Conservation (phyloP, 768 basidiomycete species). For the Amanita pallidorosea region DNA sequence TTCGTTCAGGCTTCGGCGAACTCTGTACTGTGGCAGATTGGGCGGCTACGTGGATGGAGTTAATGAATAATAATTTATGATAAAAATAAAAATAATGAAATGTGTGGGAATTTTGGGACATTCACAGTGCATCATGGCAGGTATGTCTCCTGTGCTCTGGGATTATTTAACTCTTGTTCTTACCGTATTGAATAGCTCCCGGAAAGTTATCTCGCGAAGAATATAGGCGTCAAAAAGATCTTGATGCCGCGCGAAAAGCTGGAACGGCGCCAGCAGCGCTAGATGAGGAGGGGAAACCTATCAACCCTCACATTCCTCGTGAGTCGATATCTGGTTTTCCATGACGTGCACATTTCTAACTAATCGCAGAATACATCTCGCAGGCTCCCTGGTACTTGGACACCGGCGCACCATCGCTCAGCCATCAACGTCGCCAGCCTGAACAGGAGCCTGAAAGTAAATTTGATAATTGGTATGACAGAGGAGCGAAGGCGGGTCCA, state of each 20-base stretch:
- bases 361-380: conserved; percentile 79
- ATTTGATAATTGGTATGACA: conserved; percentile 87
- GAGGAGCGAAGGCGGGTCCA: conserved; percentile 75
- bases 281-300: conserved; percentile 89
- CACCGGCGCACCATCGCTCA: conserved; percentile 85
- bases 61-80: conserved; percentile 4
- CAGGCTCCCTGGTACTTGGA: conserved; percentile 99
- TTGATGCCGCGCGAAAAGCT: conserved; percentile 96
- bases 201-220: conserved; percentile 93
- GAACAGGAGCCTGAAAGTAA: conserved; percentile 48
- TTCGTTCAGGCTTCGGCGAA: conserved; percentile 19
- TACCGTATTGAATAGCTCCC: conserved; percentile 25
- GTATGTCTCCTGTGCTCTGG: conserved; percentile 13
- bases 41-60: conserved; percentile 13
- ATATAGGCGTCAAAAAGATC: conserved; percentile 89
- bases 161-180: conserved; percentile 6
- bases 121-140: conserved; percentile 18
- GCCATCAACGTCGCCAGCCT: conserved; percentile 82
- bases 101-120: not conserved
- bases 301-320: conserved; percentile 99
- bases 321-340: conserved; percentile 16
- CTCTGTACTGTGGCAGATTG: conserved; percentile 18
- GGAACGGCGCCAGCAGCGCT: conserved; percentile 95
- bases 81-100: not conserved
- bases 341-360: not conserved